phyloP scores from a whole-genome alignment of 345 rosid species.

The Syzygium aqueum region DNA sequence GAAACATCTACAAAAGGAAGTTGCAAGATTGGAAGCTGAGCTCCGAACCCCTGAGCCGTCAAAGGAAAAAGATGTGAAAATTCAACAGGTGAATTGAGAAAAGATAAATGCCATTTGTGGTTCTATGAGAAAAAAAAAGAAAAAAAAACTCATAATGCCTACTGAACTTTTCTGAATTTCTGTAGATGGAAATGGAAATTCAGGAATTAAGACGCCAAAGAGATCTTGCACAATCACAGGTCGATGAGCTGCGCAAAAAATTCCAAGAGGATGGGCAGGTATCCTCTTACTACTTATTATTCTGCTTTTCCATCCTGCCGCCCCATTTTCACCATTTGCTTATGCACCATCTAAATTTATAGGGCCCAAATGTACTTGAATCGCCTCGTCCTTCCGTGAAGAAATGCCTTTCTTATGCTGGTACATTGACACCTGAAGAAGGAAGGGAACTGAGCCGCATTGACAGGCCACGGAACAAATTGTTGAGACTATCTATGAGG shows the following conservation, averaged over 20 bases:
- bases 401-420: constrained; percentile 90
- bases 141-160: not conserved
- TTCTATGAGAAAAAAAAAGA: not conserved
- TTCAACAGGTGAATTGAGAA: constrained; percentile 51
- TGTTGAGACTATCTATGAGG: constrained; percentile 78
- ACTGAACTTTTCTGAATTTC: not conserved
- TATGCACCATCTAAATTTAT: not conserved
- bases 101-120: not conserved
- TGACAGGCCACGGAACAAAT: constrained; percentile 53
- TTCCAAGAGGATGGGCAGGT: constrained; percentile 58
- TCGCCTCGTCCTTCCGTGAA: constrained; percentile 57
- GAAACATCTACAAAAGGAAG: constrained; percentile 98
- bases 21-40: constrained; percentile 94
- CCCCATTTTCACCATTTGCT: not conserved
- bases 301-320: not conserved
- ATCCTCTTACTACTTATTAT: not conserved
- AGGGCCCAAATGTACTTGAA: constrained; percentile 44
- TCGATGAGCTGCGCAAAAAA: constrained; percentile 73
- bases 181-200: constrained; percentile 92
- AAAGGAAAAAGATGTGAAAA: constrained; percentile 78
- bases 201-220: constrained; percentile 86
- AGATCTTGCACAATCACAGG: constrained; percentile 76
- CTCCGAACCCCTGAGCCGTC: constrained; percentile 92
- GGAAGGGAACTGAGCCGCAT: constrained; percentile 33
- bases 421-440: constrained; percentile 45